Base-by-base conservation (phyloP, 139 green algal species). In the Nannochloris sp. region DNA sequence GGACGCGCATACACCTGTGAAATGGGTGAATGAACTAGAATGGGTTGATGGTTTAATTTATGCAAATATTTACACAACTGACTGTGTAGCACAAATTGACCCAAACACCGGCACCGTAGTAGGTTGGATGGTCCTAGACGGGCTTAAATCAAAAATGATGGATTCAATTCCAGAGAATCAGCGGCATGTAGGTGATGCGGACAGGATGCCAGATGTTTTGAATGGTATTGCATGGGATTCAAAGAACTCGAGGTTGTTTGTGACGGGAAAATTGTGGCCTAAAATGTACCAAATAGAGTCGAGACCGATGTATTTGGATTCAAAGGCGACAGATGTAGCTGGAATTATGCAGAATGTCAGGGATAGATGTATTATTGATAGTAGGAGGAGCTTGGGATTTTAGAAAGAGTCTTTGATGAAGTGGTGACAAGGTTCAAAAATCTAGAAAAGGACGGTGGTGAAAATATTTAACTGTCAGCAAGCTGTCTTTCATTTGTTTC, bases 161-260 rank as follows among this genome's bases (percentile, higher is more conserved):
- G 8, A 61, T 1, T 60, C 47, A 19, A 60, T 81, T 19, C 39
- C 54, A 12, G 7, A 54, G 30, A 65, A 77, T 65, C 10, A 42
- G 39, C 1, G 59, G 64, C 25, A 46, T 36, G 2, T 7, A 58
- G 8, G 31, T 36, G 38, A 60, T 14, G 3, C 35, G 19, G 29
- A 23, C 1, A 23, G 7, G 30, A 81, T 89, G 65, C 23, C 51
- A 0, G 89, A 96, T 55, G 89, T 96, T 33, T 60, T 96, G 0
- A 96, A 96, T 64, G 88, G 89, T 36, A 96, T 96, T 33, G 90
- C 90, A 0, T 96, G 76, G 54, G 89, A 96, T 67, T n/a, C 55
- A 9, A 9, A 46, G 13, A 45, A 47, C 0, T 57, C 74, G 63
- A 74, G 86, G 24, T 29, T 96, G 9, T 96, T 90, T 55, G 64